Base-by-base conservation (phyloP, 31 red algal species). In the Odonthalia washingtoniensis region DNA sequence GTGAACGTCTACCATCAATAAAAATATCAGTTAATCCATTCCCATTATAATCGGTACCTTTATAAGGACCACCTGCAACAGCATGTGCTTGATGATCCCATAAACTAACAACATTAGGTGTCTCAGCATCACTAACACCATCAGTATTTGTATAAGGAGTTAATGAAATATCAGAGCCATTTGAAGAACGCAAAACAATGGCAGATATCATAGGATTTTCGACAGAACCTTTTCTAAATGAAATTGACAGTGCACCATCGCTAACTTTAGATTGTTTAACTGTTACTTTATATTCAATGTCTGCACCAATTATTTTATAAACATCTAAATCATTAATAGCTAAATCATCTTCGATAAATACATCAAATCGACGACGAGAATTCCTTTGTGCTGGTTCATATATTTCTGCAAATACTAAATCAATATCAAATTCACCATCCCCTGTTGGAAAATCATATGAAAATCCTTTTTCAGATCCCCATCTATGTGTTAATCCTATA, bases 71-170 rank as follows among this genome's bases (percentile, higher is more conserved):
- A 42, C 83, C 90, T 37, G 90, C 82, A 30, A 92, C 83, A 60
- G 90, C 82, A 80, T 92, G 90, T 26, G 90, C 82, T 65, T 86
- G 90, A 52, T 92, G 90, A 73, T 92, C 90, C 57, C 42, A 80
- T 14, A 34, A 9, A 57, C 61, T 70, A 53, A 70, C 73, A 17
- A 16, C 70, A 40, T 44, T 24, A 1, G 26, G 32, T 18, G 62
- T 46, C 4, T 14, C 21, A 3, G 32, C 33, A 4, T 78, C 17
- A 38, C 73, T 45, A n/a, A 80, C 38, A 14, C 85, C 85, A 36
- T 88, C 85, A 5, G 49, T 72, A 26, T 27, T 70, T 62, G 45
- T n/a, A n/a, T 32, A 27, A 2, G 78, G 35, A 17, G 21, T 43
- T 62, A 78, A 37, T n/a, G 61, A 60, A 31, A 88, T 80, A 70